Percentiles rank a stretch among this genome's conserved stretches.
Conservation (phyloP, 805 yeast genomes). For the Candida qinlingensis region DNA sequence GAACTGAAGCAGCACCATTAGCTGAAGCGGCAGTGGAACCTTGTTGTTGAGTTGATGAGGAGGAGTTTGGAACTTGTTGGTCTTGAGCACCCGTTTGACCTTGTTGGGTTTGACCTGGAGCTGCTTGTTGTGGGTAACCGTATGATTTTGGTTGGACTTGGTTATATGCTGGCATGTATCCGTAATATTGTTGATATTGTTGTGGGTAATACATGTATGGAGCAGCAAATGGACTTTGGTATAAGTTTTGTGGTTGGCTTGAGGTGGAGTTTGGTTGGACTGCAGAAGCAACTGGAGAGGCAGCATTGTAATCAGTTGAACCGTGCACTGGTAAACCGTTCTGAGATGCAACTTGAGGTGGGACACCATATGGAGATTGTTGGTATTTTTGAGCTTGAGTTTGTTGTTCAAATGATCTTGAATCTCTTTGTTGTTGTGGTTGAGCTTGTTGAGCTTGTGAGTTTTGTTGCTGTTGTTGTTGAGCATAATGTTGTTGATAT, state of each 20-base stretch:
- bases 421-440: conserved; percentile 9
- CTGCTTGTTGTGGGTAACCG: conserved; percentile 12
- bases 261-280: conserved; percentile 22
- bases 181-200: conserved; percentile 11
- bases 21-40: conserved; percentile 11
- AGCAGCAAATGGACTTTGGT: conserved; percentile 18
- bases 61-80: conserved; percentile 5
- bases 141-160: conserved; percentile 20
- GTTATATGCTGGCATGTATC: conserved; percentile 9
- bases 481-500: conserved; percentile 10
- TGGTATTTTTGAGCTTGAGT: conserved; percentile 21
- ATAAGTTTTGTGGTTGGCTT: conserved; percentile 21
- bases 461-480: conserved; percentile 1
- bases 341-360: conserved; percentile 21
- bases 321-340: conserved; percentile 10
- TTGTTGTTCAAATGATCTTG: conserved; percentile 11
- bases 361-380: conserved; percentile 23
- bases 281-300: conserved; percentile 25
- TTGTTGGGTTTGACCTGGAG: conserved; percentile 8
- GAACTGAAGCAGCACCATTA: conserved; percentile 10
- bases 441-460: conserved; percentile 6
- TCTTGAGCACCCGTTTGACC: conserved; percentile 10
- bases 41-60: conserved; percentile 11
- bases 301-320: conserved; percentile 16
- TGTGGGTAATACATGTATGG: conserved; percentile 26